Conservation (phyloP, 1,284 basidiomycete genomes). For the Thelephora terrestris region DNA sequence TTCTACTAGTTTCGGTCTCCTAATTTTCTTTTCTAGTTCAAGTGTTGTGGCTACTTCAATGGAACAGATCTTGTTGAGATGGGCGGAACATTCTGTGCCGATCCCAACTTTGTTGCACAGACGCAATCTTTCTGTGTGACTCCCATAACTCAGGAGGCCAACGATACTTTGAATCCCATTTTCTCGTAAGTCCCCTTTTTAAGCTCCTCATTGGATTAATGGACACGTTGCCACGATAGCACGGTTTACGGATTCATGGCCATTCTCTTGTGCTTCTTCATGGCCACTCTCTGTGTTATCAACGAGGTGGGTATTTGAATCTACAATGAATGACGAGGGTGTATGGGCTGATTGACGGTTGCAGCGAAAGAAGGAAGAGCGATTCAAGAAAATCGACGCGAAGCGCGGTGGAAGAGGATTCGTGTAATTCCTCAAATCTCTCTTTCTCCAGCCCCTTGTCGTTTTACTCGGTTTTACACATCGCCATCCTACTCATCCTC, state of each 20-base stretch:
- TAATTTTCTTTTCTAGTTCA: slow-evolving; percentile 33
- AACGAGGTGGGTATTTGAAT: slow-evolving; percentile 45
- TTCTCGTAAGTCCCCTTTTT: slow-evolving; percentile 54
- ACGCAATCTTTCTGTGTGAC: slow-evolving; percentile 46
- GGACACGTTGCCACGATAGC: background rate
- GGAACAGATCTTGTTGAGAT: slow-evolving; percentile 48
- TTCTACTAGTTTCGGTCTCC: background rate
- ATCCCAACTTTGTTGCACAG: slow-evolving; percentile 34
- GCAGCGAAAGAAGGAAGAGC: slow-evolving; percentile 67
- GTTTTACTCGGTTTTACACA: no score
- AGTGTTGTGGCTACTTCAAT: slow-evolving; percentile 78
- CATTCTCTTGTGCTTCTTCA: slow-evolving; percentile 61
- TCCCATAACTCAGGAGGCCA: slow-evolving; percentile 53
- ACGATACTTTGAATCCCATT: slow-evolving; percentile 64
- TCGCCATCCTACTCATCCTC: no score
- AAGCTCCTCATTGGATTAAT: background rate
- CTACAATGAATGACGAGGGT: background rate
- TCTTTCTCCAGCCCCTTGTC: no score
- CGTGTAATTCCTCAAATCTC: slow-evolving; percentile 41
- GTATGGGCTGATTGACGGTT: slow-evolving; percentile 1
- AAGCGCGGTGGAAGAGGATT: slow-evolving; percentile 79
- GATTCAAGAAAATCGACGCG: slow-evolving; percentile 78
- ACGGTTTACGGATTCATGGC: slow-evolving; percentile 68
- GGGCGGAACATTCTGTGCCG: slow-evolving; percentile 53
- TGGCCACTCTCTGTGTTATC: slow-evolving; percentile 76